Percentiles rank a stretch among this genome's conserved stretches.
Evolutionary conservation across 768 basidiomycete species (phyloP).

Genomic region (Phaffia australis): DNA sequence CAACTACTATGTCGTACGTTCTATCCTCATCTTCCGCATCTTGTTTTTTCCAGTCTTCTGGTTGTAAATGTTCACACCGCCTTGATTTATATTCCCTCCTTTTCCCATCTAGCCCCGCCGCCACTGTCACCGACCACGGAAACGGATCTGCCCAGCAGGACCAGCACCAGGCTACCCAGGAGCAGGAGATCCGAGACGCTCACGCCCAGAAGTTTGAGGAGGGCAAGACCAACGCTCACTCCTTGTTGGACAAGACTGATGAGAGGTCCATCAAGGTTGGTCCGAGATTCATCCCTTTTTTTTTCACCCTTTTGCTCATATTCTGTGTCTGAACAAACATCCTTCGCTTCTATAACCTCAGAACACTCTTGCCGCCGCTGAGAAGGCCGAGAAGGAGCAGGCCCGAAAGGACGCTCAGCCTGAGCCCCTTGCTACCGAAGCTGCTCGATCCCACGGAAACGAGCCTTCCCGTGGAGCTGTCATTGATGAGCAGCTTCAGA

Average conservation of each 20-base stretch:
- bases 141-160: slow-evolving; percentile 5
- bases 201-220: slow-evolving; percentile 11
- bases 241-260: slow-evolving; percentile 10
- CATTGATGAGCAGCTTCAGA: slow-evolving; percentile 23
- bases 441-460: slow-evolving; percentile 24
- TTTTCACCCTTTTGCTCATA: neutral
- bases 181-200: neutral
- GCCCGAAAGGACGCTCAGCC: slow-evolving; percentile 9
- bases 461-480: slow-evolving; percentile 22
- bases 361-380: slow-evolving; percentile 18
- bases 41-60: no score
- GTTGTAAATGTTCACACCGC: no score
- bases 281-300: neutral
- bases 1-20: no score
- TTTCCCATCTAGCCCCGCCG: slow-evolving; percentile 8
- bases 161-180: neutral
- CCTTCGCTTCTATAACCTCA: no score
- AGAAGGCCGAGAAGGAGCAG: slow-evolving; percentile 15
- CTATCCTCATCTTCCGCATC: no score
- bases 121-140: slow-evolving; percentile 12
- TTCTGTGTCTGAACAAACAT: slow-evolving; percentile 18
- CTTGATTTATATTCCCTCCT: neutral
- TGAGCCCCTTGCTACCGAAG: slow-evolving; percentile 7
- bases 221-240: slow-evolving; percentile 18
- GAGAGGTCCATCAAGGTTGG: neutral